Evolutionary conservation across 169 alveolate genomes (phyloP), one percentile per base, ranked within the genome.

Genomic region (Plasmodium malariae): DNA sequence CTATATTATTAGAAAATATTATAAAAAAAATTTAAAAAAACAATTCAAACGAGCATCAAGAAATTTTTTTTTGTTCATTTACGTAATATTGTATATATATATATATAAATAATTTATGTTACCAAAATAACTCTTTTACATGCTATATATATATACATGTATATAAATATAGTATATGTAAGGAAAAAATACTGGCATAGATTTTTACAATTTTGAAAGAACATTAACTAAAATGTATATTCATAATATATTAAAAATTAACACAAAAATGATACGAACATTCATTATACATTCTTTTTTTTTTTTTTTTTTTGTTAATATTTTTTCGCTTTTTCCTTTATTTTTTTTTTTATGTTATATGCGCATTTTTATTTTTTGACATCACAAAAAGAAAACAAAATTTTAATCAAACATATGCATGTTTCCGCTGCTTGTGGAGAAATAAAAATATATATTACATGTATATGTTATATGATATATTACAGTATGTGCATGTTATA

Each of bases 391-490:
- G 48, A 24, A 3, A 62, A 62, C 28, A 14, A 54, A 17, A 54
- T 14, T 54, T 54, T 62, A 49, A 30, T 62, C 72, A 62, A 26
- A n/a, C 72, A 62, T 62, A 62, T 62, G 72, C 72, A 62, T 62
- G 72, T 62, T 62, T 26, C 72, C 26, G 40, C 48, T 62, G 28
- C 54, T 30, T 28, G 40, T 45, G 72, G 72, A 32, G 72, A 62
- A 30, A 62, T 62, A 34, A 30, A 19, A 1, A 55, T 55, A n/a
- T 55, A 21, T 55, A 17, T n/a, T 55, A 11, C 7, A 45, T 19
- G 36, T 71, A 49, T 49, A 55, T 14, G 43, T n/a, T n/a, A n/a
- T n/a, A n/a, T n/a, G n/a, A n/a, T 69, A 45, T 40, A 69, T 30
- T 24, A 45, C 26, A 36, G 32, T 21, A 24, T 12, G 57, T 65